Percentiles rank a stretch among this genome's conserved stretches.
Conservation (phyloP, 371 early-diverging fungal species). For the Syncephalis plumigaleata region DNA sequence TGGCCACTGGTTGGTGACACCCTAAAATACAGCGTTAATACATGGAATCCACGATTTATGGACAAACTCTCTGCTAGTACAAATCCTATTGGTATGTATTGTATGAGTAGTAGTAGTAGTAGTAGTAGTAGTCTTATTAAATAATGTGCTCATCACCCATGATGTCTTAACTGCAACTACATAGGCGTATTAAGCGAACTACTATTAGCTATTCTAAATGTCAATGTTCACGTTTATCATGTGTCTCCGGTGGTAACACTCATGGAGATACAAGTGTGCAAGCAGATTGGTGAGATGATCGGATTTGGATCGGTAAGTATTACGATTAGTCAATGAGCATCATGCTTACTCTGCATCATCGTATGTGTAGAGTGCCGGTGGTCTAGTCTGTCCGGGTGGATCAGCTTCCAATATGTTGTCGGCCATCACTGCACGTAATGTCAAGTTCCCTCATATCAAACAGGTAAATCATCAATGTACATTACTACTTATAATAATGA, state of each 20-base stretch:
- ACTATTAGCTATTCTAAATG: conserved; percentile 54
- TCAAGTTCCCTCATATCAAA: conserved; percentile 41
- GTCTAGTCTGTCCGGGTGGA: conserved; percentile 68
- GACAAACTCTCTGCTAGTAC: conserved; percentile 75
- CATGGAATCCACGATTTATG: conserved; percentile 66
- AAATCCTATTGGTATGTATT: conserved; percentile 32
- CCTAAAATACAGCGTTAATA: conserved; percentile 30
- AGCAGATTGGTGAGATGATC: conserved; percentile 31
- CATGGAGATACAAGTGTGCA: conserved; percentile 49
- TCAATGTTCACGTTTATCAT: conserved; percentile 65
- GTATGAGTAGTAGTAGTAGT: no score
- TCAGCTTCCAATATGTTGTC: conserved; percentile 65
- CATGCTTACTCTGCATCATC: no score
- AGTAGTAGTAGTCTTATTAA: no score
- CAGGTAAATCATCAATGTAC: conserved; percentile 14
- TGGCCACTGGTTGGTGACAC: not conserved
- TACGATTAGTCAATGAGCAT: conserved; percentile 3
- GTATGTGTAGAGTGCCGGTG: conserved; percentile 35
- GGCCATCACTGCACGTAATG: conserved; percentile 59
- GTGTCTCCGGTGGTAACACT: conserved; percentile 58
- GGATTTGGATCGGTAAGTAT: conserved; percentile 23
- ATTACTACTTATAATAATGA: conserved; percentile 4
- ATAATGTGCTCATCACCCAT: not conserved
- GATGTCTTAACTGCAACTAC: not conserved
- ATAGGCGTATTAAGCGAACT: conserved; percentile 56